Base-by-base conservation (phyloP, 495 filamentous ascomycete genomes). In the Penicillium antarcticum region DNA sequence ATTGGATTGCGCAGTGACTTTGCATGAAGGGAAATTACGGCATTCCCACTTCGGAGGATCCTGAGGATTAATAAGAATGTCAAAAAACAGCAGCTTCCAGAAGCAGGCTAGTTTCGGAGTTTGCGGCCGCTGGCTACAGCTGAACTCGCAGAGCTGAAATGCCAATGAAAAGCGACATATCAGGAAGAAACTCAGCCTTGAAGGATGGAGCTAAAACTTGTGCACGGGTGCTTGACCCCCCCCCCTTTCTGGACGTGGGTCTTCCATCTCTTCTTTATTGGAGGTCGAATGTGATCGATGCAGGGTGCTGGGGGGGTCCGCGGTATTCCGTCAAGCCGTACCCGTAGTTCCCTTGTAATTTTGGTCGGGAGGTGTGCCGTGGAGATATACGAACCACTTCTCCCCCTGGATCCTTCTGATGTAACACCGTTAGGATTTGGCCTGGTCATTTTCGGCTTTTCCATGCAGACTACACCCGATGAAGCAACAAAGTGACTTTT, bases 221-320 rank as follows among this genome's bases (percentile, higher is more conserved):
- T 41, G 48, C 33, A 51, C 45, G 48, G 48, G 51, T 56, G 58
- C 48, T 55, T 61, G 36, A 23, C 33, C 43, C 45, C 54, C 46
- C 45, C 32, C n/a, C 18, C 17, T 42, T 43, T 31, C 14, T 17
- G 21, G 2, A n/a, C n/a, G 4, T 42, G 14, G n/a, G 37, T 29
- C 24, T 44, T 19, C 35, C 11, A 45, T 38, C 41, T 35, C 44
- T 45, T 42, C 41, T 39, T 34, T 36, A 61, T 66, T 70, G 63
- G 62, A 47, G 52, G 51, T 53, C 38, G 32, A 13, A 42, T 45
- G 44, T 65, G 65, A 71, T 72, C 62, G 66, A 69, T 69, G 69
- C 65, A 72, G 69, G 67, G 69, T 68, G 69, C 48, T 61, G 21
- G 26, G 37, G 50, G 53, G 58, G 43, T 48, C 50, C 50, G 56